A percentile compares a stretch with the other conserved stretches of the same genome.
phyloP scores from a whole-genome alignment of 2,329 filamentous ascomycete genomes.

The Colletotrichum sidae region DNA sequence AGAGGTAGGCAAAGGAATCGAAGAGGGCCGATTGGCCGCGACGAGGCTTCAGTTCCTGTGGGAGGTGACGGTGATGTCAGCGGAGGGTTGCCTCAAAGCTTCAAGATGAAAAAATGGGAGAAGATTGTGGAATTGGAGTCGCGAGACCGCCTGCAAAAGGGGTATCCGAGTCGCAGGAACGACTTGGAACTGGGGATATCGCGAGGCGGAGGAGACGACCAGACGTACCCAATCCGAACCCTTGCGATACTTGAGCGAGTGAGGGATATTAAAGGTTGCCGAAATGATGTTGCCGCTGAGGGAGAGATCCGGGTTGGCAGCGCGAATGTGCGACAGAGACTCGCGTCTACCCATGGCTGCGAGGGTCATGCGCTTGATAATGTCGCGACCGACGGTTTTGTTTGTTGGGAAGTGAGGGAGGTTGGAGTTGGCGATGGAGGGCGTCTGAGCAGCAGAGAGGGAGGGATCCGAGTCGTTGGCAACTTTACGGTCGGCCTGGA shows the following conservation, averaged over 20 bases:
- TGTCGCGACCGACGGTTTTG: slow-evolving; percentile 47
- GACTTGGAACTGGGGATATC: neutral
- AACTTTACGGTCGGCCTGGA: slow-evolving; percentile 37
- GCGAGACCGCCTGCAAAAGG: neutral
- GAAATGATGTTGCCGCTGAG: slow-evolving; percentile 76
- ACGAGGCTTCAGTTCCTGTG: slow-evolving; percentile 78
- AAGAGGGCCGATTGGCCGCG: slow-evolving; percentile 92
- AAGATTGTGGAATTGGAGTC: neutral
- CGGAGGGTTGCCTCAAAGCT: slow-evolving; percentile 2
- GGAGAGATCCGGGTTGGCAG: slow-evolving; percentile 66
- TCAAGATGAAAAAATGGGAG: neutral
- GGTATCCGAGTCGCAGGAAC: neutral
- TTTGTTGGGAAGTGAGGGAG: slow-evolving; percentile 25
- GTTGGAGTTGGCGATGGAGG: slow-evolving; percentile 35
- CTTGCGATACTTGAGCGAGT: slow-evolving; percentile 68
- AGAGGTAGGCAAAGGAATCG: slow-evolving; percentile 89
- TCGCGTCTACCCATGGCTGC: slow-evolving; percentile 58
- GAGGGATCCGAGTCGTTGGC: neutral
- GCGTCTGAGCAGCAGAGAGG: slow-evolving; percentile 9
- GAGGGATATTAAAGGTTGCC: slow-evolving; percentile 72
- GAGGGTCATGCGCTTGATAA: slow-evolving; percentile 57
- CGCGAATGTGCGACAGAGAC: slow-evolving; percentile 66
- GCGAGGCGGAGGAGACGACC: neutral
- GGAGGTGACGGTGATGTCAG: slow-evolving; percentile 25
- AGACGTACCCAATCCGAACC: slow-evolving; percentile 70